Evolutionary conservation across 2,329 filamentous ascomycete species (phyloP), one percentile per base, ranked within the genome.

Genomic region (Xylaria sp.): DNA sequence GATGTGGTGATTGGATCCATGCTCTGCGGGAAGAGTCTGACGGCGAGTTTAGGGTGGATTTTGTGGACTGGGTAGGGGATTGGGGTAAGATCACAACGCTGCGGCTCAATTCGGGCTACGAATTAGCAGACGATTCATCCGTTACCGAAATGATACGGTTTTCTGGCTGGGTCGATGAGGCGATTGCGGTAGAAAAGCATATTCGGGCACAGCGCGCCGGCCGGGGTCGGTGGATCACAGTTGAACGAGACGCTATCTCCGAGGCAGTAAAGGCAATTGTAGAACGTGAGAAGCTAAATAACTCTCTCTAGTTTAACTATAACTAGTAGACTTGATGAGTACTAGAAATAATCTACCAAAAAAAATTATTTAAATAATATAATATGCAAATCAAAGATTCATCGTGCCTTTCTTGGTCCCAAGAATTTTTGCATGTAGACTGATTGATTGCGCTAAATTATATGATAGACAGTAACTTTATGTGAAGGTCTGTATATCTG

Each of bases 1-100:
- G 89, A 1, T 91, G 89, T 71, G 79, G 78, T 0, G 77, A 83
- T 18, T 91, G 89, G 89, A 82, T 83, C 67, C 79, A 80, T 57
- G 86, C 86, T 10, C 78, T 89, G 61, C 82, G 80, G 70, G 74
- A 71, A 43, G 71, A 75, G 1, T 82, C 81, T 0, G 83, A 83
- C 36, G 81, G 83, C 46, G 84, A 86, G n/a, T 73, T 76, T 12
- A 70, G 61, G 1, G 36, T 73, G n/a, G 71, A 77, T 63, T 80
- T 76, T 46, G 80, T 89, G 10, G 87, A 89, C 72, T 89, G 87
- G 87, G 80, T 78, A 0, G 81, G 81, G 3, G 80, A 83, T 49
- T 88, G 86, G 86, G 84, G 86, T 31, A 88, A 88, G 75, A 78
- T 88, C 2, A 81, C 79, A 0, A 79, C 78, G 10, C 72, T 88